Base-by-base conservation (phyloP, 1,139 yeast species). In the Meyerozyma guilliermondii region DNA sequence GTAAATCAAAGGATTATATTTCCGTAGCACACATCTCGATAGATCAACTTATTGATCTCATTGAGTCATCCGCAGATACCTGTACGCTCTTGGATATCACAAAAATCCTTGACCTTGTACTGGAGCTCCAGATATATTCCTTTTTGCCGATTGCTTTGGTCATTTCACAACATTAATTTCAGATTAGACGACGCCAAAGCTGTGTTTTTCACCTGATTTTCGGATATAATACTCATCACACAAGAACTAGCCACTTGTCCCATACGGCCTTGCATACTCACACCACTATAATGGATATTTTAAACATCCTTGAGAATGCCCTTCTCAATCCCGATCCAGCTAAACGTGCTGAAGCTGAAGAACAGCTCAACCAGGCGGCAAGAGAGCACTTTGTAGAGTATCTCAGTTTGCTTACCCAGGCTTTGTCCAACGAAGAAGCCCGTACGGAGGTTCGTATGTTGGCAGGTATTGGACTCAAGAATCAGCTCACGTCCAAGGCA, bases 391-490 rank as follows among this genome's bases (percentile, higher is more conserved):
- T 87, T 67, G 82, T 60, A 69, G 62, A 83, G 53, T 92, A 83
- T 59, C 68, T 89, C 54, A 79, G 80, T 37, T 71, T 83, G 55
- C 77, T 91, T 57, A 79, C 87, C 37, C 80, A 80, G 50, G 88
- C 87, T 26, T 73, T 92, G 51, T 83, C 83, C 34, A 81, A 83
- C 56, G 82, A 78, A 39, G 65, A 71, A 6, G 80, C 80, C 48
- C 81, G 78, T 54, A 70, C 86, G 7, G 97, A 91, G 66, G 95
- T 89, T 42, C 77, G 98, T 59, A 87, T 88, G 76, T 78, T 94
- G 63, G 96, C 98, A 4, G 96, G 95, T 39, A 71, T 92, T 50
- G 87, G 84, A 13, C 68, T 89, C 55, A 92, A 92, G 70, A 92
- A 92, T 65, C 88, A 87, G 65, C 74, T 92, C 54, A 80, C 87